phyloP scores from a whole-genome alignment of 148 eudicot genomes.

The Camellia japonica region DNA sequence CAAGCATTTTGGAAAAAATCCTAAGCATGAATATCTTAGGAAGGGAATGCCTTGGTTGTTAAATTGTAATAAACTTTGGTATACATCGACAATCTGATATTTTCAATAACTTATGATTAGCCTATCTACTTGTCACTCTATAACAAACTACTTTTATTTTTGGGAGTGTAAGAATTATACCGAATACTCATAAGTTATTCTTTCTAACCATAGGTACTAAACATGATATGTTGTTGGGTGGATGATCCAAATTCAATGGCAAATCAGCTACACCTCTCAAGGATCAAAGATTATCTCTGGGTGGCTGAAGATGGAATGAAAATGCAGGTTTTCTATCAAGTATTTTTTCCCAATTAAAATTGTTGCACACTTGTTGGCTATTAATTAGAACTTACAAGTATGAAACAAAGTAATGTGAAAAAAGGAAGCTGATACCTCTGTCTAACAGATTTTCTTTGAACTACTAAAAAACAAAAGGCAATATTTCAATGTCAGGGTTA shows the following conservation, averaged over 20 bases:
- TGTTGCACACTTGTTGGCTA: not conserved
- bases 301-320: slow-evolving; percentile 51
- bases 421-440: not conserved
- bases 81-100: not conserved
- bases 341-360: not conserved
- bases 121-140: not conserved
- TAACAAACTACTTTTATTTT: not conserved
- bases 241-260: slow-evolving; percentile 33
- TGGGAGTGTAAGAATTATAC: not conserved
- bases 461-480: not conserved
- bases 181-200: not conserved
- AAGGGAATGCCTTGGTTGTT: no score
- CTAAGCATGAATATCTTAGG: no score
- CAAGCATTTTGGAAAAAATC: no score
- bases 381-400: no score
- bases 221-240: slow-evolving; percentile 41
- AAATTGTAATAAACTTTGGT: not conserved
- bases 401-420: not conserved
- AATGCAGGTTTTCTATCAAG: slow-evolving; percentile 29
- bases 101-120: not conserved
- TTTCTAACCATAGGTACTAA: slow-evolving; percentile 25
- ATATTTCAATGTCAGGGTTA: slow-evolving; percentile 26
- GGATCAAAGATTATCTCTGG: slow-evolving; percentile 45
- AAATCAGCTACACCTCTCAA: slow-evolving; percentile 27
- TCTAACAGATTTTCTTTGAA: not conserved